phyloP scores from a whole-genome alignment of 345 rosid species.

The Acer saccharum region DNA sequence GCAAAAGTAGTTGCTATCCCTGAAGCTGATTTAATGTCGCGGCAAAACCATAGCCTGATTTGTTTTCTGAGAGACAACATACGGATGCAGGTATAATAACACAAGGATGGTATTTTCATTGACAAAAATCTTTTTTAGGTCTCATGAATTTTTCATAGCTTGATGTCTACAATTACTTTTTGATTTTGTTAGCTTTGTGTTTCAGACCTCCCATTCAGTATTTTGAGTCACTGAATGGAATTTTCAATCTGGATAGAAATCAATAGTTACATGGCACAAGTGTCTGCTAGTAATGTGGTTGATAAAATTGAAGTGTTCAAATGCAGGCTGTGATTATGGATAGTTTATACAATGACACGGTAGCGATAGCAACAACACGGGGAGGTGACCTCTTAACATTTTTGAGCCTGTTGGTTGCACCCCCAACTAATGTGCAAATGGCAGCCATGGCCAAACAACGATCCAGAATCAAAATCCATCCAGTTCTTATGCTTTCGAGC shows the following conservation, averaged over 20 bases:
- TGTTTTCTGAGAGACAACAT: background rate
- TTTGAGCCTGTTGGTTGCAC: slow-evolving; percentile 8
- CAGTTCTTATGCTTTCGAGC: slow-evolving; percentile 9
- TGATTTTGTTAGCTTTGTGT: no score
- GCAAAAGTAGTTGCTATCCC: slow-evolving; percentile 12
- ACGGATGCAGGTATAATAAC: background rate
- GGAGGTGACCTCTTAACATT: slow-evolving; percentile 15
- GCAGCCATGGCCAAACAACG: slow-evolving; percentile 1
- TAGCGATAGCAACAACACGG: background rate
- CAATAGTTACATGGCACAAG: no score
- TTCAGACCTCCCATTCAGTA: no score
- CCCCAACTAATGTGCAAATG: slow-evolving; percentile 2
- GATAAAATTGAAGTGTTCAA: background rate
- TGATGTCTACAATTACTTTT: no score
- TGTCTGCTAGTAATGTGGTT: no score
- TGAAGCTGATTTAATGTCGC: background rate
- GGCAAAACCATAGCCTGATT: background rate
- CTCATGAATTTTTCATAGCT: background rate
- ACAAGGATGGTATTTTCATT: background rate
- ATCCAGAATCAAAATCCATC: background rate
- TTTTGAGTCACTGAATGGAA: no score
- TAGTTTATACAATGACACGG: slow-evolving; percentile 27
- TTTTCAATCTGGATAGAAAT: no score
- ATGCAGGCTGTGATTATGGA: slow-evolving; percentile 35
- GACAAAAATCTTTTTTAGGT: background rate